phyloP scores from a whole-genome alignment of 2,329 filamentous ascomycete genomes.

The Bipolaris victoriae region DNA sequence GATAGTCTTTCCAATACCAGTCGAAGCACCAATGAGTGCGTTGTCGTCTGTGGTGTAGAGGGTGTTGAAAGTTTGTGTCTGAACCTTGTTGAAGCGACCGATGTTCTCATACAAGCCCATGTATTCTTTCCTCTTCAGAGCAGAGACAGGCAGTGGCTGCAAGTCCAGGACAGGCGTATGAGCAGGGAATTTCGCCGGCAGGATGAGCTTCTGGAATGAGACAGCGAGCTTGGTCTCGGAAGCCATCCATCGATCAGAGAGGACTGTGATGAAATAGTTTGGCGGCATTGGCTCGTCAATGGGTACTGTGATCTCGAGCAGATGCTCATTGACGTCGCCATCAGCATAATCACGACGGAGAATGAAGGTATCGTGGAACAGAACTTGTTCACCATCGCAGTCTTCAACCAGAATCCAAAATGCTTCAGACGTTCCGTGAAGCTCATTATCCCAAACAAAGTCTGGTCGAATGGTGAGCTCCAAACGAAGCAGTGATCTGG shows the following conservation, averaged over 20 bases:
- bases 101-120: constrained; percentile 81
- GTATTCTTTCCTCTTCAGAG: constrained; percentile 85
- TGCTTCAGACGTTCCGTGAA: constrained; percentile 87
- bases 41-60: constrained; percentile 91
- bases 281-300: constrained; percentile 98
- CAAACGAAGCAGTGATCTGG: constrained; percentile 87
- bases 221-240: constrained; percentile 92
- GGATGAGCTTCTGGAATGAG: constrained; percentile 90
- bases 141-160: constrained; percentile 86
- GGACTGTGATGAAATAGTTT: constrained; percentile 95
- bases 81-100: constrained; percentile 93
- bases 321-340: constrained; percentile 86
- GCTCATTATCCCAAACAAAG: constrained; percentile 90
- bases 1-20: constrained; percentile 94
- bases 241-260: constrained; percentile 98
- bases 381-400: constrained; percentile 92
- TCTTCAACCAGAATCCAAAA: constrained; percentile 99
- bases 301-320: constrained; percentile 94
- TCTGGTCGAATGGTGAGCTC: constrained; percentile 92
- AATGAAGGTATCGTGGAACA: constrained; percentile 94
- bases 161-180: constrained; percentile 92
- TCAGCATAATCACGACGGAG: constrained; percentile 87
- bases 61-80: constrained; percentile 96
- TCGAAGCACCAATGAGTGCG: constrained; percentile 89
- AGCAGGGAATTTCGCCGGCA: constrained; percentile 93